Conservation (phyloP, 2,329 filamentous ascomycete species). For the Alternaria infectoria region DNA sequence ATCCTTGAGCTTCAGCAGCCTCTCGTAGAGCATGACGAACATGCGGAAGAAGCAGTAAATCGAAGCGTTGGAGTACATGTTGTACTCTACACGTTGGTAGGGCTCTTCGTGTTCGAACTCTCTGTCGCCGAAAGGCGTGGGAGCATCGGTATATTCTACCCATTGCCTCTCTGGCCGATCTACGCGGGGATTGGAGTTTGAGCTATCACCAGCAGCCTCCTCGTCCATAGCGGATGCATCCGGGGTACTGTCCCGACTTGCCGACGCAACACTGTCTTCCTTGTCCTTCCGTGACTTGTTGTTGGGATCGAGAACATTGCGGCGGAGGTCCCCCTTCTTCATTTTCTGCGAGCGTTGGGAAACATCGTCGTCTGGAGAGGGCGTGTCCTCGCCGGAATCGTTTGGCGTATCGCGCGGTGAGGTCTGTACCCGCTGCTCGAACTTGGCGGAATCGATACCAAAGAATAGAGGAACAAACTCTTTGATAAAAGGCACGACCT, state of each 20-base stretch:
- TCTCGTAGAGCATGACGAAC: constrained; percentile 87
- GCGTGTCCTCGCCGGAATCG: constrained; percentile 64
- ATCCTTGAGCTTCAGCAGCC: constrained; percentile 82
- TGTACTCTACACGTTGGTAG: constrained; percentile 81
- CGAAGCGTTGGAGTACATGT: constrained; percentile 88
- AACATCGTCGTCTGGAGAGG: constrained; percentile 72
- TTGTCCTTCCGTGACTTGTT: constrained; percentile 76
- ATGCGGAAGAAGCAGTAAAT: constrained; percentile 95
- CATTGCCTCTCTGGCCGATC: constrained; percentile 71
- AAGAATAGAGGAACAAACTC: constrained; percentile 60
- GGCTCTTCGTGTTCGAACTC: constrained; percentile 77
- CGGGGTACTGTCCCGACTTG: constrained; percentile 87
- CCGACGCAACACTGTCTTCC: constrained; percentile 77
- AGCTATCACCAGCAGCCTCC: constrained; percentile 70
- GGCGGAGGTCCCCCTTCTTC: constrained; percentile 74
- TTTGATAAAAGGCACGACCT: constrained; percentile 55
- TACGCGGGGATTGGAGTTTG: constrained; percentile 59
- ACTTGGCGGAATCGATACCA: constrained; percentile 59
- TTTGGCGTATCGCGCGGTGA: constrained; percentile 48
- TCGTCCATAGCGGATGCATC: constrained; percentile 81
- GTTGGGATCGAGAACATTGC: constrained; percentile 83
- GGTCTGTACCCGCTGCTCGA: constrained; percentile 69
- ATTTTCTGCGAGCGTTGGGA: constrained; percentile 70
- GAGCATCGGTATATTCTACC: constrained; percentile 63
- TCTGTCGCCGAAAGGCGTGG: constrained; percentile 65